These are phyloP conservation scores for Chytridium lagenaria DNA, from an alignment of 371 early-diverging fungal genomes.

Conservation along the genomic window DNA sequence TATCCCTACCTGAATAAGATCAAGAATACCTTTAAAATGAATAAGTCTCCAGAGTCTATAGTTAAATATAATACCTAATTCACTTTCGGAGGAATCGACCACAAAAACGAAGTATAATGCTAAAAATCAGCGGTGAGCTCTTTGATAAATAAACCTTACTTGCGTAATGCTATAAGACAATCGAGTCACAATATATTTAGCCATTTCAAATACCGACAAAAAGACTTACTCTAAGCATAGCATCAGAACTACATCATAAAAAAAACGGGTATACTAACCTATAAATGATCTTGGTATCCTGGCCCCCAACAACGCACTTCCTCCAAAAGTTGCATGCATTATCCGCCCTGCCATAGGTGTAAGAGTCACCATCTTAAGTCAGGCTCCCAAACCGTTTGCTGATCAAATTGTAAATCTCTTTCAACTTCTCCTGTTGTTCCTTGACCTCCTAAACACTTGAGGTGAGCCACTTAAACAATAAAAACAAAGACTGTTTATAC, in stretches of 20 bases:
- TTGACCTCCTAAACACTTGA: constrained; percentile 74
- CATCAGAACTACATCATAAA: neutral
- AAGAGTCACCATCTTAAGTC: neutral
- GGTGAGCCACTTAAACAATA: neutral
- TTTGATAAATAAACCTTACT: constrained; percentile 38
- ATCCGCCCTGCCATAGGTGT: constrained; percentile 67
- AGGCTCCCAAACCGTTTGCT: constrained; percentile 57
- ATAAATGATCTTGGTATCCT: constrained; percentile 90
- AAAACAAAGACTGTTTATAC: constrained; percentile 49
- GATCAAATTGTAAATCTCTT: constrained; percentile 84
- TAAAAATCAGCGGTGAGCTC: constrained; percentile 61
- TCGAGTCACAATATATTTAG: too few species aligned
- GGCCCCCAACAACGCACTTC: constrained; percentile 82
- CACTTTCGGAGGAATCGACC: constrained; percentile 92
- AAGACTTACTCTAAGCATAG: too few species aligned
- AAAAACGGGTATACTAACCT: constrained; percentile 51
- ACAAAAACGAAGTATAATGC: constrained; percentile 97
- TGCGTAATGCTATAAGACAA: constrained; percentile 56
- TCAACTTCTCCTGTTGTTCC: constrained; percentile 80
- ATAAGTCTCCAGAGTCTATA: neutral
- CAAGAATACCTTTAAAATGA: constrained; percentile 66
- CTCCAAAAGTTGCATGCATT: constrained; percentile 91
- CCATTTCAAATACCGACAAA: too few species aligned
- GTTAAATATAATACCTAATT: constrained; percentile 68
- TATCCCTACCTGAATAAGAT: constrained; percentile 86